Conservation (phyloP, 2,329 filamentous ascomycete species). For the Diaporthe sp. region DNA sequence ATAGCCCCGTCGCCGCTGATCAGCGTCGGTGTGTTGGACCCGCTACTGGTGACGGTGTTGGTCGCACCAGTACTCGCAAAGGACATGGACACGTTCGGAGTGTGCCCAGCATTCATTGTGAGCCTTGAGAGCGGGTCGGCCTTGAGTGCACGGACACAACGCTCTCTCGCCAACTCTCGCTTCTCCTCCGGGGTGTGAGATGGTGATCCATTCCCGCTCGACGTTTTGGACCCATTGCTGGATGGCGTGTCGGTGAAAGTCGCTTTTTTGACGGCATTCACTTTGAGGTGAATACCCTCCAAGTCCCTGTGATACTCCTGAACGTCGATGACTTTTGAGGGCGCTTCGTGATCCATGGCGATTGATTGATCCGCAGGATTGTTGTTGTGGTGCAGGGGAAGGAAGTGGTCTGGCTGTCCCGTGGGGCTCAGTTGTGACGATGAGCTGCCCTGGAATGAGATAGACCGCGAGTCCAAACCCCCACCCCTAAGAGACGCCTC, state of each 20-base stretch:
- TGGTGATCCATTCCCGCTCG: slow-evolving; percentile 41
- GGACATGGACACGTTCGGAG: slow-evolving; percentile 69
- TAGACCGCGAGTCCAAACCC: slow-evolving; percentile 31
- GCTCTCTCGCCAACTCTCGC: slow-evolving; percentile 24
- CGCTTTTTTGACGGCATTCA: slow-evolving; percentile 60
- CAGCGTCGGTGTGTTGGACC: slow-evolving; percentile 51
- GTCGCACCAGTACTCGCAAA: slow-evolving; percentile 52
- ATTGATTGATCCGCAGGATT: slow-evolving; percentile 1
- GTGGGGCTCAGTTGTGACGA: slow-evolving; percentile 45
- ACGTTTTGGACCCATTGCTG: slow-evolving; percentile 40
- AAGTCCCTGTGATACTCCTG: slow-evolving; percentile 67
- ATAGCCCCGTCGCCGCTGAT: slow-evolving; percentile 37
- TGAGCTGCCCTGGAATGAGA: slow-evolving; percentile 35
- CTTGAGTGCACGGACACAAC: slow-evolving; percentile 45
- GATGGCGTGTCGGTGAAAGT: slow-evolving; percentile 58
- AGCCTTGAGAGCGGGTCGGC: slow-evolving; percentile 62
- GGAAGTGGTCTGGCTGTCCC: slow-evolving; percentile 48
- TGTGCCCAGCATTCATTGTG: slow-evolving; percentile 72
- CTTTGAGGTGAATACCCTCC: slow-evolving; percentile 69
- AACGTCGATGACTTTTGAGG: slow-evolving; percentile 58
- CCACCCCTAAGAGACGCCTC: slow-evolving; percentile 31
- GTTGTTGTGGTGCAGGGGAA: slow-evolving; percentile 30
- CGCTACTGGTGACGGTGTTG: slow-evolving; percentile 53
- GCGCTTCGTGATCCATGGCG: slow-evolving; percentile 37
- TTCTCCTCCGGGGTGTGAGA: slow-evolving; percentile 24